Evolutionary conservation across 75 land plant species (phyloP).

Genomic region (Sequoiadendron giganteum): DNA sequence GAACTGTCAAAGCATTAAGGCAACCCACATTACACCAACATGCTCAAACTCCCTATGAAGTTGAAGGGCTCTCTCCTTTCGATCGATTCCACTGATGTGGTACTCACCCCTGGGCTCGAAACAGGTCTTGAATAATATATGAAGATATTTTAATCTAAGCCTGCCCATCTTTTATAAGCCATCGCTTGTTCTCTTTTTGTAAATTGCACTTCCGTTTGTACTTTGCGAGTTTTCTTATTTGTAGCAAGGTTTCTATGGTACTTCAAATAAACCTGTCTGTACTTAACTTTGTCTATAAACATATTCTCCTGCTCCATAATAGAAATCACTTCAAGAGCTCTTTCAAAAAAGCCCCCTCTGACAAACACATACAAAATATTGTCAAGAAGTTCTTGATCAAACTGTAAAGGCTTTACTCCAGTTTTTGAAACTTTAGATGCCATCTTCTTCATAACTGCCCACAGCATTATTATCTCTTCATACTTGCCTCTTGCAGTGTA

Average conservation of each 20-base stretch:
- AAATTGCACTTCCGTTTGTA: conserved; percentile 52
- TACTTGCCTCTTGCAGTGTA: conserved; percentile 62
- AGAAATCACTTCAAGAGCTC: conserved; percentile 59
- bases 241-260: conserved; percentile 60
- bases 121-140: background rate
- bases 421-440: conserved; percentile 14
- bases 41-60: background rate
- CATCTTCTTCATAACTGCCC: conserved; percentile 64
- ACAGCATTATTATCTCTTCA: conserved; percentile 58
- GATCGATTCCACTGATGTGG: background rate
- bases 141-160: conserved; percentile 22
- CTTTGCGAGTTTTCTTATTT: conserved; percentile 40
- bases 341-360: conserved; percentile 52
- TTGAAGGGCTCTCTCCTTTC: background rate
- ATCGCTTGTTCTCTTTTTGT: conserved; percentile 58
- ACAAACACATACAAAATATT: conserved; percentile 65
- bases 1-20: background rate
- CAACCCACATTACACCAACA: background rate
- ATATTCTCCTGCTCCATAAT: conserved; percentile 53
- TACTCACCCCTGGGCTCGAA: background rate
- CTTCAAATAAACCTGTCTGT: conserved; percentile 48
- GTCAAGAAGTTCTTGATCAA: conserved; percentile 72
- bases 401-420: conserved; percentile 28
- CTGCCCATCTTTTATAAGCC: conserved; percentile 62
- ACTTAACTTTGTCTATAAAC: conserved; percentile 66